Evolutionary conservation across 768 basidiomycete genomes (phyloP).

Genomic region (Steccherinum ochraceum): DNA sequence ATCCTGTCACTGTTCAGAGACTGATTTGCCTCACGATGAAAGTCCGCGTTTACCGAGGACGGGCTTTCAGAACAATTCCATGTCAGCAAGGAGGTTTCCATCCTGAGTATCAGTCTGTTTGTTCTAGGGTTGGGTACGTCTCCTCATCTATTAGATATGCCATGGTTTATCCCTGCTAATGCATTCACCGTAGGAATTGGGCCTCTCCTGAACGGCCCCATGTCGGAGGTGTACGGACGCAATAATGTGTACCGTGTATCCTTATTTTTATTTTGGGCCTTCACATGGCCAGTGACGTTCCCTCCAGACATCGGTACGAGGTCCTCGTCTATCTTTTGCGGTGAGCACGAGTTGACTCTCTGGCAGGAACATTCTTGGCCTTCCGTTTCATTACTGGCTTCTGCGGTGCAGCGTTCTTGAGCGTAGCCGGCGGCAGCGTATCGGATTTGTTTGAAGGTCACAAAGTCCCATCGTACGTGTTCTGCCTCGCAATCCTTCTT

Average conservation of each 20-base stretch:
- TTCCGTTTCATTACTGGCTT: slow-evolving; percentile 55
- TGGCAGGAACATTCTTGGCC: slow-evolving; percentile 50
- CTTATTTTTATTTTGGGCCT: slow-evolving; percentile 52
- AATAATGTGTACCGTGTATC: slow-evolving; percentile 57
- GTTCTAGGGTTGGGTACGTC: slow-evolving; percentile 29
- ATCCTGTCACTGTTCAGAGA: too few species aligned
- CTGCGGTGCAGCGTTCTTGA: slow-evolving; percentile 51
- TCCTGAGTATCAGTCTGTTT: slow-evolving; percentile 42
- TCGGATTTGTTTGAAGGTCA: slow-evolving; percentile 50
- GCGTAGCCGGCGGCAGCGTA: slow-evolving; percentile 56
- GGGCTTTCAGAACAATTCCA: slow-evolving; percentile 48
- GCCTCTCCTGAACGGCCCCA: slow-evolving; percentile 28
- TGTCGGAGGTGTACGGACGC: slow-evolving; percentile 50
- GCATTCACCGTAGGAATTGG: slow-evolving; percentile 11
- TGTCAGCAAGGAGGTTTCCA: slow-evolving; percentile 46
- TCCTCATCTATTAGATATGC: slow-evolving; percentile 9
- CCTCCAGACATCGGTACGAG: slow-evolving; percentile 55
- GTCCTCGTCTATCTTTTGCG: background rate
- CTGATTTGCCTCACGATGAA: background rate
- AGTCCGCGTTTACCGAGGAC: slow-evolving; percentile 61
- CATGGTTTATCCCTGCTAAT: slow-evolving; percentile 22
- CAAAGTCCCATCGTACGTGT: slow-evolving; percentile 52
- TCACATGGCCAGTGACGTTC: slow-evolving; percentile 71
- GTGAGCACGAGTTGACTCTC: background rate
- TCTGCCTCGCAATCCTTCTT: background rate